These are phyloP conservation scores for Lepiota brunneoincarnata DNA, from an alignment of 768 basidiomycete genomes.

Conservation along the genomic window DNA sequence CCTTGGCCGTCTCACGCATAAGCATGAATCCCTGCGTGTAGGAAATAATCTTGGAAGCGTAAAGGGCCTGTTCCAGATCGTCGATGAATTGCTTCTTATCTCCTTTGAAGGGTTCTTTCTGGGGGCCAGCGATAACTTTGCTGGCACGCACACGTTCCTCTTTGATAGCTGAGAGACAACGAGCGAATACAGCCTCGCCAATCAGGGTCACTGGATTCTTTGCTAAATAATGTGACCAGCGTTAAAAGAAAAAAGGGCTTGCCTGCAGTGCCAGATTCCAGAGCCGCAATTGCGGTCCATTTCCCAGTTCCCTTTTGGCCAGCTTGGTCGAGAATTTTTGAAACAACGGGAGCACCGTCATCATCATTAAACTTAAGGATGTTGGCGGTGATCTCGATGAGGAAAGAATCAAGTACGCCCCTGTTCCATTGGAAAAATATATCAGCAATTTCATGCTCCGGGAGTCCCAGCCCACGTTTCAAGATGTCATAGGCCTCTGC, in stretches of 20 bases:
- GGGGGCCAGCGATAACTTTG: conserved; percentile 87
- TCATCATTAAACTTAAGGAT: conserved; percentile 97
- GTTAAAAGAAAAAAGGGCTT: conserved; percentile 22
- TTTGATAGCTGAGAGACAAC: conserved; percentile 96
- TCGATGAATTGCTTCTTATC: conserved; percentile 99
- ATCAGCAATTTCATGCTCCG: conserved; percentile 87
- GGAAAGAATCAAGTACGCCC: conserved; percentile 99
- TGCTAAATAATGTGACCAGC: conserved; percentile 6
- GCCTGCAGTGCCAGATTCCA: conserved; percentile 90
- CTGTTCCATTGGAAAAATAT: conserved; percentile 97
- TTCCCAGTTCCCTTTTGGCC: conserved; percentile 99
- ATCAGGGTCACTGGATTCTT: conserved; percentile 83
- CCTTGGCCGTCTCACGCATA: conserved; percentile 97
- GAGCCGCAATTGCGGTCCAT: conserved; percentile 97
- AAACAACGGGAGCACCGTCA: conserved; percentile 87
- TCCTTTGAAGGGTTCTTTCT: conserved; percentile 91
- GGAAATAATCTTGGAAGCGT: conserved; percentile 99
- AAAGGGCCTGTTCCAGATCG: conserved; percentile 98
- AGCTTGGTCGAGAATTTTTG: conserved; percentile 93
- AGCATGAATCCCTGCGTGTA: conserved; percentile 99
- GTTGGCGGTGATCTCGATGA: conserved; percentile 97
- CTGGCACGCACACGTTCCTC: conserved; percentile 92
- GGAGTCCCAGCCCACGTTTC: conserved; percentile 88
- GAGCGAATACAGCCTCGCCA: conserved; percentile 98
- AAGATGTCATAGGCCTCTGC: conserved; percentile 99